phyloP scores from a whole-genome alignment of 495 filamentous ascomycete species.

The Penicillium coffeae region DNA sequence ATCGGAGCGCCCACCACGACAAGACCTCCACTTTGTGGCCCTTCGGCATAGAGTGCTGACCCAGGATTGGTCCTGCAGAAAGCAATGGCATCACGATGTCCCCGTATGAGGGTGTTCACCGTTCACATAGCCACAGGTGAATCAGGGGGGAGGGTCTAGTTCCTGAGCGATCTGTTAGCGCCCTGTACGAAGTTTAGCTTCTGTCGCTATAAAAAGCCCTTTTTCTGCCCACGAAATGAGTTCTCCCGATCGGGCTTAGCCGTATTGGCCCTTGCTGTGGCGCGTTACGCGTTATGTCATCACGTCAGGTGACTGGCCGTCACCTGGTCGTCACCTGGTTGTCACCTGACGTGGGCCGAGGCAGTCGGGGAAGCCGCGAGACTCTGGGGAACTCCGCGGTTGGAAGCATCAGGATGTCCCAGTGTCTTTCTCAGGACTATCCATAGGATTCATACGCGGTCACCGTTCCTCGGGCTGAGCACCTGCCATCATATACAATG shows the following conservation, averaged over 20 bases:
- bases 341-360: constrained; percentile 10
- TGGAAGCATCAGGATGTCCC: constrained; percentile 6
- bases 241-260: neutral
- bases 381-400: constrained; percentile 6
- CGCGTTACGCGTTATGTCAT: neutral
- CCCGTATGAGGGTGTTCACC: neutral
- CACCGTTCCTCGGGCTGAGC: neutral
- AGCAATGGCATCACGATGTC: neutral
- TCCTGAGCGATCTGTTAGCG: neutral
- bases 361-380: constrained; percentile 11
- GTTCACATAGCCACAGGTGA: neutral
- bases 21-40: neutral
- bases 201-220: neutral
- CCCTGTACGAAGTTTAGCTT: neutral
- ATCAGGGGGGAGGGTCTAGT: neutral
- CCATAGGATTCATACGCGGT: neutral
- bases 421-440: neutral
- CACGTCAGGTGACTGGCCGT: constrained; percentile 1
- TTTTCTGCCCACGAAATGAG: neutral
- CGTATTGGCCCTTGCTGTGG: neutral
- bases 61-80: neutral
- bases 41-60: neutral
- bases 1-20: constrained; percentile 7
- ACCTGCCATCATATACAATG: constrained; percentile 6
- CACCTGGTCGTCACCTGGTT: neutral